These are phyloP conservation scores for Porcisia hertigi DNA, from an alignment of 208 protist genomes.

Conservation along the genomic window DNA sequence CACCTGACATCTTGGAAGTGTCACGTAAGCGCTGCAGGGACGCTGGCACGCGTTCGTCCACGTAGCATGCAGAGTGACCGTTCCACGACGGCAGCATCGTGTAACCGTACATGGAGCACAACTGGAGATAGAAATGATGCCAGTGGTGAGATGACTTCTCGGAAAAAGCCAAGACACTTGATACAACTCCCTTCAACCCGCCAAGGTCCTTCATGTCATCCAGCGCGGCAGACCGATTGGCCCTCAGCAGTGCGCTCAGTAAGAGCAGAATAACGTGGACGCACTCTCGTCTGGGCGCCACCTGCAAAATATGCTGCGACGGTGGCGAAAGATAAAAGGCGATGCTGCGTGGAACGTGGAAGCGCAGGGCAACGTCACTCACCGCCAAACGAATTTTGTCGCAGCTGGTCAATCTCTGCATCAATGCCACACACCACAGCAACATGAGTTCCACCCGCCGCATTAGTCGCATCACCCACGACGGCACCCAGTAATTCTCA, in stretches of 20 bases:
- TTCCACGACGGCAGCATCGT: slow-evolving; percentile 32
- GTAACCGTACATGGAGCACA: slow-evolving; percentile 63
- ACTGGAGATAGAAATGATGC: slow-evolving; percentile 54
- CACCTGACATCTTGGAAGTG: not conserved
- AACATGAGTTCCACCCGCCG: slow-evolving; percentile 40
- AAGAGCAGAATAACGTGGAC: slow-evolving; percentile 38
- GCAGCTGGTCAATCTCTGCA: slow-evolving; percentile 35
- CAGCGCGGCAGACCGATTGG: slow-evolving; percentile 17
- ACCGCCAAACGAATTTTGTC: slow-evolving; percentile 22
- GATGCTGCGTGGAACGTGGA: slow-evolving; percentile 27
- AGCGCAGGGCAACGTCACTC: slow-evolving; percentile 22
- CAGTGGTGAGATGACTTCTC: slow-evolving; percentile 46
- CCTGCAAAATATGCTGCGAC: slow-evolving; percentile 2
- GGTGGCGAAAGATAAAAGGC: slow-evolving; percentile 18
- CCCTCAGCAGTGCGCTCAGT: slow-evolving; percentile 28
- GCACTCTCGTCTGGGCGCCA: slow-evolving; percentile 34
- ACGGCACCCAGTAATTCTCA: slow-evolving; percentile 15
- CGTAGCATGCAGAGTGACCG: slow-evolving; percentile 18
- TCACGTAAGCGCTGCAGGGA: not conserved
- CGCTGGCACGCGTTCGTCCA: slow-evolving; percentile 39
- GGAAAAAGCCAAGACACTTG: slow-evolving; percentile 39
- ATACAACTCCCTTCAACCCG: slow-evolving; percentile 44
- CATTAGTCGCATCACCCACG: slow-evolving; percentile 37
- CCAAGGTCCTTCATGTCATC: slow-evolving; percentile 37
- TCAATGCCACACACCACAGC: slow-evolving; percentile 44